Percentiles rank a stretch among this genome's conserved stretches.
Conservation (phyloP, 192 early-diverging fungal genomes). For the Entomortierella chlamydospora region DNA sequence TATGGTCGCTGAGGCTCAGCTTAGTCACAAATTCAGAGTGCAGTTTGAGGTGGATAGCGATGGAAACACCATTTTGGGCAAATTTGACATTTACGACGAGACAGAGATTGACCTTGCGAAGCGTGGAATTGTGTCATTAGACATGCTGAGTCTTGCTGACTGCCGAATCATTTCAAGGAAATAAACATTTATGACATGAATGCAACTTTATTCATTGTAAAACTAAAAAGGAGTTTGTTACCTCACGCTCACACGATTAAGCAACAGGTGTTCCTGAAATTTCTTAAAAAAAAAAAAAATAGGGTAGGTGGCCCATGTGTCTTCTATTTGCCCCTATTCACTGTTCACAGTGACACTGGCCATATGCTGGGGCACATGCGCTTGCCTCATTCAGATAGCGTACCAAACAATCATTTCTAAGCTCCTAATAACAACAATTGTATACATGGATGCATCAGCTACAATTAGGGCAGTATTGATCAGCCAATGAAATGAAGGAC, state of each 20-base stretch:
- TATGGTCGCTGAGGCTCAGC: conserved; percentile 21
- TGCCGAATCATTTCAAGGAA: conserved; percentile 18
- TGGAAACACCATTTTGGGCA: conserved; percentile 30
- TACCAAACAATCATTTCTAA: too few species aligned
- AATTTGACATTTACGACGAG: conserved; percentile 48
- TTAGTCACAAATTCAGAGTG: conserved; percentile 25
- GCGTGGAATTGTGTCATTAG: conserved; percentile 18
- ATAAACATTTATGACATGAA: not conserved
- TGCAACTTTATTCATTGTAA: not conserved
- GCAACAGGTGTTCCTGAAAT: not conserved
- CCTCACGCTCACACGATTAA: too few species aligned
- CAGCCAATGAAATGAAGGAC: too few species aligned
- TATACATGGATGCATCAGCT: too few species aligned
- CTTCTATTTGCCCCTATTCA: not conserved
- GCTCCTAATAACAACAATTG: too few species aligned
- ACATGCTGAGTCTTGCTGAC: conserved; percentile 30
- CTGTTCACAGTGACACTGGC: not conserved
- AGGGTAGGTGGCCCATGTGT: conserved; percentile 8
- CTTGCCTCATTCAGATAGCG: too few species aligned
- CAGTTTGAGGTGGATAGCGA: conserved; percentile 19
- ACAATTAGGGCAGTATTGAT: too few species aligned
- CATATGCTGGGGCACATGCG: not conserved
- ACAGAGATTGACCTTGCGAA: conserved; percentile 13
- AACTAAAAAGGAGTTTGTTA: not conserved
- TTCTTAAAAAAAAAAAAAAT: not conserved